phyloP scores from a whole-genome alignment of 2,329 filamentous ascomycete species.

The Lecanoromycetidae sp. region DNA sequence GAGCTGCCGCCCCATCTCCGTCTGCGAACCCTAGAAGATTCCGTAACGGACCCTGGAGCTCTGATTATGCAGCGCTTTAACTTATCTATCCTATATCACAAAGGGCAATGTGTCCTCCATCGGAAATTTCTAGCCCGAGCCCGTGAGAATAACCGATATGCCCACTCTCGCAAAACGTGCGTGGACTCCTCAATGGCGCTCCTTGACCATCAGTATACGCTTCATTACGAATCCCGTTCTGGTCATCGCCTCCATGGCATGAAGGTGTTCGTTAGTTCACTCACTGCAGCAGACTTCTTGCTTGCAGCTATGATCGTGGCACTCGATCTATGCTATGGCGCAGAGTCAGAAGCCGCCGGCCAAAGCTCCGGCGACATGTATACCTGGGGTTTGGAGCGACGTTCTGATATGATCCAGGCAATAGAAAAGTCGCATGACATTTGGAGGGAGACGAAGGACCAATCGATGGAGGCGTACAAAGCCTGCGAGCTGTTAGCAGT shows the following conservation, averaged over 20 bases:
- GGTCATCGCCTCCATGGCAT: constrained; percentile 60
- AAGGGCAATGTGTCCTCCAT: constrained; percentile 79
- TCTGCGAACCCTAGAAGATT: constrained; percentile 61
- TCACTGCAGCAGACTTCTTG: constrained; percentile 74
- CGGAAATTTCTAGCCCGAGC: constrained; percentile 73
- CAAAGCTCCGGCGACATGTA: constrained; percentile 30
- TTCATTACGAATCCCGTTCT: constrained; percentile 62
- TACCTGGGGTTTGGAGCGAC: constrained; percentile 38
- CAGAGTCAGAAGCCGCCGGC: constrained; percentile 26
- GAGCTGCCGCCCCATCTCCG: constrained; percentile 69
- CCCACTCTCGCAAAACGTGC: constrained; percentile 69
- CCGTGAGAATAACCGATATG: constrained; percentile 65
- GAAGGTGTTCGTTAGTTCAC: constrained; percentile 66
- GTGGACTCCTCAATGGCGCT: constrained; percentile 79
- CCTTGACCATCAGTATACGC: constrained; percentile 61
- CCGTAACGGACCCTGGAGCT: constrained; percentile 54
- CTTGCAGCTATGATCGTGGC: constrained; percentile 75
- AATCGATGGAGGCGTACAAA: constrained; percentile 83
- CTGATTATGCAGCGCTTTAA: constrained; percentile 72
- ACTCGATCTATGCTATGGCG: constrained; percentile 61
- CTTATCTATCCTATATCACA: constrained; percentile 74
- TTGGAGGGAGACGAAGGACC: constrained; percentile 65
- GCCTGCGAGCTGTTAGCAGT: constrained; percentile 68
- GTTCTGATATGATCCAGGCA: constrained; percentile 62
- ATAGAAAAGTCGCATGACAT: constrained; percentile 64